phyloP scores from a whole-genome alignment of 805 yeast species.

The Kuraishia piskuri region DNA sequence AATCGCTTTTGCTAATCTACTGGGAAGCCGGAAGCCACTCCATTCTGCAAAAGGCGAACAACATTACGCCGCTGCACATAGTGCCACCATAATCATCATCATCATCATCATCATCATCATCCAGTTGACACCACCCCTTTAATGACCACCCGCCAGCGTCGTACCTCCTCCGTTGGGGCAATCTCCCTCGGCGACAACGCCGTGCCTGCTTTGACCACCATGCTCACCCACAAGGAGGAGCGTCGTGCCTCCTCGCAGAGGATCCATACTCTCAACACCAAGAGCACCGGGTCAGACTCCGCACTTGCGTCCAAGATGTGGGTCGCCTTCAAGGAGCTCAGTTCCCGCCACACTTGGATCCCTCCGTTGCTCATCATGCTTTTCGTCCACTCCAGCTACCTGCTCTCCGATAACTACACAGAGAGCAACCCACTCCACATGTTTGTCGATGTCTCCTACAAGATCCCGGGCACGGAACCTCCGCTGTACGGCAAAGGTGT shows the following conservation, averaged over 20 bases:
- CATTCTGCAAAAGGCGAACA: too few species aligned
- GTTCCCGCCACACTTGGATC: constrained; percentile 63
- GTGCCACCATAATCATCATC: background rate
- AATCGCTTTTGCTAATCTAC: background rate
- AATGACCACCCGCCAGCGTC: constrained; percentile 20
- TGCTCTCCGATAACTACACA: constrained; percentile 49
- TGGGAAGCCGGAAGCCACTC: too few species aligned
- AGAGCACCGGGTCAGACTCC: constrained; percentile 29
- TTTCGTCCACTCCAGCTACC: constrained; percentile 32
- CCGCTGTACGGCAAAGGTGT: constrained; percentile 74
- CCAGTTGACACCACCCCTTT: background rate
- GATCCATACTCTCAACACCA: constrained; percentile 22
- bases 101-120: background rate
- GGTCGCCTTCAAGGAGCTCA: constrained; percentile 50
- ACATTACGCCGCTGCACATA: too few species aligned
- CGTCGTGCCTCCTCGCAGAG: constrained; percentile 25
- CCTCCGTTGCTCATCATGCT: constrained; percentile 47
- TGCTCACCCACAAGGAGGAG: constrained; percentile 39
- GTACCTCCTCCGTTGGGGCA: constrained; percentile 69
- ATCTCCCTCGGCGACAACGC: constrained; percentile 67
- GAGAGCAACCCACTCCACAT: constrained; percentile 51
- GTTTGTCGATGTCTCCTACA: constrained; percentile 60
- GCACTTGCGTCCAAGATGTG: constrained; percentile 49
- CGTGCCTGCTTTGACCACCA: constrained; percentile 60
- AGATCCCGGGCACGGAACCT: constrained; percentile 48